Evolutionary conservation across 176 grass and related monocot genomes (phyloP).

Genomic region (Zea luxurians): DNA sequence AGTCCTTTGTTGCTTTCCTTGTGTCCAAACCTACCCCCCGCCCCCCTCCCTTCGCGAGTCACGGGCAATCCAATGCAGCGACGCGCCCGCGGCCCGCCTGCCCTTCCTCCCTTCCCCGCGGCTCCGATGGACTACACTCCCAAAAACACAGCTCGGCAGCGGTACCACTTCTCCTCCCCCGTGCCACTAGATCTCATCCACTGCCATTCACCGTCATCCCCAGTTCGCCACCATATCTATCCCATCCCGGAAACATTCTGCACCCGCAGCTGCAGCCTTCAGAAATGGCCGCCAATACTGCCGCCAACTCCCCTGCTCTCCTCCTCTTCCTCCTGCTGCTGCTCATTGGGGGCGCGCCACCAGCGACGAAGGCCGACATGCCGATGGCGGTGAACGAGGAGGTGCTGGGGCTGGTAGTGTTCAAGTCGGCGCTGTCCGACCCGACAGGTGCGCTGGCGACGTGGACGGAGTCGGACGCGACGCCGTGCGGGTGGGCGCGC

Average conservation of each 20-base stretch:
- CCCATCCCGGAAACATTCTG: slow-evolving; percentile 16
- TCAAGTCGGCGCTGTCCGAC: slow-evolving; percentile 63
- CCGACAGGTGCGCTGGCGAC: slow-evolving; percentile 54
- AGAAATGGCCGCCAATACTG: slow-evolving; percentile 31
- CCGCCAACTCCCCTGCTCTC: not conserved
- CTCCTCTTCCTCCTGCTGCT: not conserved
- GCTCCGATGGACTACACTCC: slow-evolving; percentile 6
- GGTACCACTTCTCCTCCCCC: not conserved
- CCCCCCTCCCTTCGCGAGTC: slow-evolving; percentile 7
- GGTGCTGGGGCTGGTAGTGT: slow-evolving; percentile 78
- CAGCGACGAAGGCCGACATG: not conserved
- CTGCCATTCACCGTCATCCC: not conserved
- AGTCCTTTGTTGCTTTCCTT: slow-evolving; percentile 59
- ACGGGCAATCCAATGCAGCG: slow-evolving; percentile 37
- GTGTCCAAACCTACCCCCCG: slow-evolving; percentile 50
- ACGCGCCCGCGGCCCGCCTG: not conserved
- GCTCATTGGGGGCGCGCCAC: not conserved
- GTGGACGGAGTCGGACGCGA: slow-evolving; percentile 82
- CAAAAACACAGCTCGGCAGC: slow-evolving; percentile 40
- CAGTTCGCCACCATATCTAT: slow-evolving; percentile 1
- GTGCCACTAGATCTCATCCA: slow-evolving; percentile 41
- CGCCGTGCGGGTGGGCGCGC: slow-evolving; percentile 72
- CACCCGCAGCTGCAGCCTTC: not conserved
- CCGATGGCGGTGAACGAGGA: slow-evolving; percentile 86
- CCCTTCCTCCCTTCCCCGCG: not conserved